Base-by-base conservation (phyloP, 129 eudicot genomes). In the Artemisia annua region DNA sequence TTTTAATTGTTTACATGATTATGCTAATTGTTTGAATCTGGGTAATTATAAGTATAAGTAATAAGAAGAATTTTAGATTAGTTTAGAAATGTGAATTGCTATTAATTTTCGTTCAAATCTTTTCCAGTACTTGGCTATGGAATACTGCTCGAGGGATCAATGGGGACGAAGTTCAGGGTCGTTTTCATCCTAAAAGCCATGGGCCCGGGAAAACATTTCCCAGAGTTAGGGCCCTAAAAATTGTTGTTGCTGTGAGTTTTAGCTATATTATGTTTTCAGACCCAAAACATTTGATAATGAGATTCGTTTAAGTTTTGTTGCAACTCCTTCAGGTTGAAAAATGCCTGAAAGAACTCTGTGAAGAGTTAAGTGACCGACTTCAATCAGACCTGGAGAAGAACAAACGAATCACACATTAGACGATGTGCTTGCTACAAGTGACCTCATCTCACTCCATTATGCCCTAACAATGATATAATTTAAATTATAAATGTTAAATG, bases 91-190 rank as follows among this genome's bases (percentile, higher is more conserved):
- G 3, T 57, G 2, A 72, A 17, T 48, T 39, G 1, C 14, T 43
- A 74, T 17, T 17, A 13, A 55, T 61, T 20, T 68, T 24, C 9
- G 72, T 58, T 60, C 7, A 11, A 79, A 50, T 79, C 67, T 69
- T 43, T 62, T 32, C 22, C 79, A 93, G 98, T 66, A 89, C 97
- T 57, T 93, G 97, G 98, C 77, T 93, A 67, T 93, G 97, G 97
- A 93, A 90, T 78, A 79, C 72, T 70, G 93, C 98, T 22, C 79
- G 98, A 74, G 98, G 98, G 19, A 86, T 90, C 68, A 86, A 77
- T 75, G 98, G 97, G 44, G 98, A 93, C 12, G 97, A 89, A 80
- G 98, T 93, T 30, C 84, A 90, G 83, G 89, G 89, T 19, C 98
- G 97, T 75, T 77, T 93, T 56, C 95, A 89, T 69, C 85, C 97